These are phyloP conservation scores for Claviceps humidiphila DNA, from an alignment of 2,329 filamentous ascomycete species.

Conservation along the genomic window DNA sequence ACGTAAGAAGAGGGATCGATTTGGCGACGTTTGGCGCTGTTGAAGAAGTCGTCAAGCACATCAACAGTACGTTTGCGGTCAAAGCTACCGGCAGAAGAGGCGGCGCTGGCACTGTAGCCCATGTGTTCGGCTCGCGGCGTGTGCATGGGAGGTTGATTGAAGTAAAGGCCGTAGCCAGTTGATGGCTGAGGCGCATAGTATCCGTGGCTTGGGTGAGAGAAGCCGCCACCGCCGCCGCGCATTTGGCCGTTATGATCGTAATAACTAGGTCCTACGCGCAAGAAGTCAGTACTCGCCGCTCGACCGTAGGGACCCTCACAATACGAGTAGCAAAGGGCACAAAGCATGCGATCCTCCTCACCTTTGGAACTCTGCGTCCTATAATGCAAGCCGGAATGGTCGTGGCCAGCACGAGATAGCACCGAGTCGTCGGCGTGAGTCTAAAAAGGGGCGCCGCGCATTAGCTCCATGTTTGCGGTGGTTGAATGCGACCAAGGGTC, in stretches of 20 bases:
- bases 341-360: constrained; percentile 19
- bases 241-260: constrained; percentile 55
- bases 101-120: constrained; percentile 39
- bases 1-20: constrained; percentile 84
- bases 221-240: constrained; percentile 39
- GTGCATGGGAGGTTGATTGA: constrained; percentile 50
- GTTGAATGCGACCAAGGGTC: background rate
- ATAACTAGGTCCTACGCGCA: constrained; percentile 39
- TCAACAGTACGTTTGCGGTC: constrained; percentile 76
- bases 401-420: constrained; percentile 38
- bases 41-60: constrained; percentile 86
- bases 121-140: constrained; percentile 45
- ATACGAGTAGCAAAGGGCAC: constrained; percentile 7
- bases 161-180: constrained; percentile 63
- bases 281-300: constrained; percentile 3
- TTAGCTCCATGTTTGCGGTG: constrained; percentile 10
- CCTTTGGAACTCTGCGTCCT: constrained; percentile 39
- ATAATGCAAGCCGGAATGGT: constrained; percentile 42
- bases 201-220: constrained; percentile 41
- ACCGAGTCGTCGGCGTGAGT: constrained; percentile 95
- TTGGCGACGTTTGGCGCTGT: constrained; percentile 78
- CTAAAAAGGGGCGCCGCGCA: constrained; percentile 17
- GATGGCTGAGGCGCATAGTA: constrained; percentile 46
- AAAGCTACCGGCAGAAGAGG: constrained; percentile 34
- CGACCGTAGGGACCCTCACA: too few relatives aligned